These are phyloP conservation scores for Penicillium digitatum DNA, from an alignment of 2,329 filamentous ascomycete species.

Conservation along the genomic window DNA sequence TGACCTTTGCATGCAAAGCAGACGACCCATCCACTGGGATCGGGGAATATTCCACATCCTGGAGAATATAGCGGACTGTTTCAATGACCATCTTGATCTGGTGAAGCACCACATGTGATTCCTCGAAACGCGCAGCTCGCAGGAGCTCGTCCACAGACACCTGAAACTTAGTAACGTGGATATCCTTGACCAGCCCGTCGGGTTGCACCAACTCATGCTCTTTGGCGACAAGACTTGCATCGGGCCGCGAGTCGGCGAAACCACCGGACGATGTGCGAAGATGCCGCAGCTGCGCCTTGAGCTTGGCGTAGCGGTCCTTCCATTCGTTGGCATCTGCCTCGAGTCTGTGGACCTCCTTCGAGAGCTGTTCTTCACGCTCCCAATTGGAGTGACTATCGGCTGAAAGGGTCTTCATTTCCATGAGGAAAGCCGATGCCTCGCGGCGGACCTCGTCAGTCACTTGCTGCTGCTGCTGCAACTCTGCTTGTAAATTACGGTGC, in stretches of 20 bases:
- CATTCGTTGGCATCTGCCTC: constrained; percentile 83
- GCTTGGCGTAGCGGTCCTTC: constrained; percentile 81
- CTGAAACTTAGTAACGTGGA: constrained; percentile 93
- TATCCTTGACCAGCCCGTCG: constrained; percentile 78
- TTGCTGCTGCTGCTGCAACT: constrained; percentile 69
- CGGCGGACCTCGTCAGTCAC: constrained; percentile 81
- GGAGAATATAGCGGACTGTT: constrained; percentile 77
- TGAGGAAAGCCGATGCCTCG: constrained; percentile 76
- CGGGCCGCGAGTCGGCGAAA: constrained; percentile 49
- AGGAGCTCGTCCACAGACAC: constrained; percentile 89
- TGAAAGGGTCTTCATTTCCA: constrained; percentile 84
- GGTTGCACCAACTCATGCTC: constrained; percentile 69
- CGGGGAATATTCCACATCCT: constrained; percentile 64
- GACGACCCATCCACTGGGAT: constrained; percentile 53
- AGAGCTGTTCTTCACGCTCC: constrained; percentile 76
- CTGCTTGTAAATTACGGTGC: constrained; percentile 63
- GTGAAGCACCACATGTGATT: constrained; percentile 71
- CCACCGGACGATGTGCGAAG: constrained; percentile 78
- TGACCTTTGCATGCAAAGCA: constrained; percentile 65
- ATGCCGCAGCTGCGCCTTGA: constrained; percentile 80
- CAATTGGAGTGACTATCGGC: constrained; percentile 72
- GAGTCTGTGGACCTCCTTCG: constrained; percentile 68
- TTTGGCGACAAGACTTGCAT: constrained; percentile 52
- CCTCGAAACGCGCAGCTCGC: constrained; percentile 67
- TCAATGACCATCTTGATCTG: constrained; percentile 83